Base-by-base conservation (phyloP, 345 rosid species). In the Acer yangbiense region DNA sequence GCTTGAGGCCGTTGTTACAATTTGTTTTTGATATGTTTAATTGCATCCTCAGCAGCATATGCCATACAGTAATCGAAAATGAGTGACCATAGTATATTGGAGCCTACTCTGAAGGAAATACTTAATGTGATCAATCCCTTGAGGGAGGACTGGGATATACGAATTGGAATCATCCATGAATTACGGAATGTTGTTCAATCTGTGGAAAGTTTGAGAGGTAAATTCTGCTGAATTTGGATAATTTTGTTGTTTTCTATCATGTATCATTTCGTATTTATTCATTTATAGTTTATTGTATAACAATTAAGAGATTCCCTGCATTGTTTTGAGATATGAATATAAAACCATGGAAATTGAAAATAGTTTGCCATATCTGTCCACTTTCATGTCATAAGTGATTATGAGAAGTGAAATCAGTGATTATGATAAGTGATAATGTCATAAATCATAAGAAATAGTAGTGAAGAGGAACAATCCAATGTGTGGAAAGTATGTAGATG, bases 141-240 rank as follows among this genome's bases (percentile, higher is more conserved):
- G 41, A 80, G 79, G 18, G 87, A 84, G 21, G 94, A 93, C 78
- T 84, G 90, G 93, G 82, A 18, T 43, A 81, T 72, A 0, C 81
- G 98, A 72, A 66, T 52, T 57, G 76, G 27, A 29, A 77, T 95
- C 75, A 84, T 95, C 44, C 77, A 82, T 75, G 94, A 93, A 67
- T 71, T 95, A 79, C 83, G 83, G 55, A 74, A 71, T 18, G 86
- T 88, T 46, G 84, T 93, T 75, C 82, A 58, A 71, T 89, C 97
- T 12, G 74, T 95, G 69, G 94, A 89, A 62, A 86, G 88, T 79
- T 81, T 95, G 65, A 88, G 91, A 93, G 99, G 99, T 95, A 43
- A 85, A 65, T 66, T n/a, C 66, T 74, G 7, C 57, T 76, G 61
- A 70, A 72, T 52, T 71, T 74, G 54, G 66, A 7, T 78, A 55